These are phyloP conservation scores for Cordia subcordata DNA, from an alignment of 257 asterid species.

Conservation along the genomic window DNA sequence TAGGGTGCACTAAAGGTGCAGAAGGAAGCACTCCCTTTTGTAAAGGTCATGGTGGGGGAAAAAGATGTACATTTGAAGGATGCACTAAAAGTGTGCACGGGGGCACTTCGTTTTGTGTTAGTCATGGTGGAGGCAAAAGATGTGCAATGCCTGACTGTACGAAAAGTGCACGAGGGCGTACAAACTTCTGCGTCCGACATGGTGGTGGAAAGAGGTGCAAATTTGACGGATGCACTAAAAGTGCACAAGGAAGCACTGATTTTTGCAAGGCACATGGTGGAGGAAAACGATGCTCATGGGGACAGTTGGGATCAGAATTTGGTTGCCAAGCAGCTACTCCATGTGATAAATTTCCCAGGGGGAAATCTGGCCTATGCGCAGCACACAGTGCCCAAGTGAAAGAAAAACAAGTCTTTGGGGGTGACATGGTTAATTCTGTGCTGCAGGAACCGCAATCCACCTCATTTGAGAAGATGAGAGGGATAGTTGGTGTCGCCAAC, in stretches of 20 bases:
- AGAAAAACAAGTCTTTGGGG: constrained; percentile 16
- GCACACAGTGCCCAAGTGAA: constrained; percentile 42
- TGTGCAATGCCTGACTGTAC: constrained; percentile 43
- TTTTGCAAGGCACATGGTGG: constrained; percentile 62
- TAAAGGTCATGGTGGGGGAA: constrained; percentile 69
- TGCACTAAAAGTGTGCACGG: constrained; percentile 62
- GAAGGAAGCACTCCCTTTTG: constrained; percentile 61
- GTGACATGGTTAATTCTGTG: constrained; percentile 10
- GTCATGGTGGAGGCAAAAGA: constrained; percentile 67
- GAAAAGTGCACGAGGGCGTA: constrained; percentile 59
- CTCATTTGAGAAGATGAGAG: constrained; percentile 14
- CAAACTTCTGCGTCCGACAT: constrained; percentile 54
- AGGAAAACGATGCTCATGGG: constrained; percentile 62
- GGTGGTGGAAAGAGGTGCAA: constrained; percentile 75
- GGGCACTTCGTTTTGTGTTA: constrained; percentile 55
- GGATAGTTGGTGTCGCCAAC: constrained; percentile 3
- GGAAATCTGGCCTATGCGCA: constrained; percentile 52
- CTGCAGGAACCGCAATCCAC: constrained; percentile 15
- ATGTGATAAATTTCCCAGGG: constrained; percentile 61
- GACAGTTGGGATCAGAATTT: constrained; percentile 29
- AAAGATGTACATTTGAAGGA: constrained; percentile 51
- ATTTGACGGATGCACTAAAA: constrained; percentile 45
- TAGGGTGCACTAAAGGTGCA: constrained; percentile 65
- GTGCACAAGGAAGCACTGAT: constrained; percentile 68
- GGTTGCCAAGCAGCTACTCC: constrained; percentile 15